Evolutionary conservation across 2,329 filamentous ascomycete genomes (phyloP).

Genomic region (Aspergillus sp.): DNA sequence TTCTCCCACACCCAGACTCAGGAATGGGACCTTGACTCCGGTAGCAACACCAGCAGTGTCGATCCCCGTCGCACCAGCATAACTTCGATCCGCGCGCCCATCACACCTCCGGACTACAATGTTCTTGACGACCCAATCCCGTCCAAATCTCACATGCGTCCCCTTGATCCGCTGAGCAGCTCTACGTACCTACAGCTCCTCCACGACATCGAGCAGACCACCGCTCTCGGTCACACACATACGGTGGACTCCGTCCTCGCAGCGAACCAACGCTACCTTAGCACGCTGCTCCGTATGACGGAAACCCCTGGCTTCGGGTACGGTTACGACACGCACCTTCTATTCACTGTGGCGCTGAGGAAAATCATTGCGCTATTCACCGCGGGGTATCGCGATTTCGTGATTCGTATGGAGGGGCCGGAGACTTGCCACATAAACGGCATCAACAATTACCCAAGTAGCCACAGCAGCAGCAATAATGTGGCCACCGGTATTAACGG

Average conservation of each 20-base stretch:
- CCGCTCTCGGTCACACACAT: background rate
- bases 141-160: background rate
- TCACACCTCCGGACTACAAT: background rate
- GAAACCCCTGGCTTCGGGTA: constrained; percentile 4
- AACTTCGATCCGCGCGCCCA: background rate
- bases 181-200: constrained; percentile 10
- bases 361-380: constrained; percentile 12
- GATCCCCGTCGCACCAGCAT: background rate
- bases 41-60: background rate
- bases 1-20: background rate
- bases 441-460: background rate
- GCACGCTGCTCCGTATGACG: constrained; percentile 8
- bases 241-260: constrained; percentile 11
- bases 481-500: background rate
- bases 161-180: background rate
- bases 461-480: background rate
- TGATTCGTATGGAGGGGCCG: constrained; percentile 5
- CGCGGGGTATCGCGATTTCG: constrained; percentile 11
- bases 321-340: constrained; percentile 9
- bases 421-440: background rate
- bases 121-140: background rate
- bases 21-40: background rate
- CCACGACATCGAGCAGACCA: constrained; percentile 12
- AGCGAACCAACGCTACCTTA: constrained; percentile 12
- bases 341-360: constrained; percentile 15